Percentiles rank a stretch among this genome's conserved stretches.
These are phyloP conservation scores for Entomortierella lignicola DNA, from an alignment of 192 early-diverging fungal genomes.

Conservation along the genomic window DNA sequence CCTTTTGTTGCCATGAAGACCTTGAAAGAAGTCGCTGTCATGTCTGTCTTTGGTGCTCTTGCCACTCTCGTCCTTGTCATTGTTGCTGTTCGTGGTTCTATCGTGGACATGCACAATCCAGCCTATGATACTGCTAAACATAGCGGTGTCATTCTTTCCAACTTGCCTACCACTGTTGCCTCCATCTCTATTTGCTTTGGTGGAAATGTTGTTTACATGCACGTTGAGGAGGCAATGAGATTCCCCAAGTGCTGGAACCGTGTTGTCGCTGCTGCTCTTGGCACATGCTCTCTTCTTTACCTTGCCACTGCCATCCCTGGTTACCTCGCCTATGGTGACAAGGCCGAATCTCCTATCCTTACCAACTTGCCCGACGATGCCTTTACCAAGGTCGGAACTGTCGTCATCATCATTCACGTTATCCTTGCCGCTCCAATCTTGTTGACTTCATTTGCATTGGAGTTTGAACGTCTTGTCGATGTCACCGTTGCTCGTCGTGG, in stretches of 20 bases:
- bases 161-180: conserved; percentile 80
- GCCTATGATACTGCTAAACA: conserved; percentile 52
- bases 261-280: conserved; percentile 71
- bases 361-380: conserved; percentile 73
- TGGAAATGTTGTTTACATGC: conserved; percentile 87
- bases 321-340: conserved; percentile 79
- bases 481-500: conserved; percentile 68
- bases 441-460: conserved; percentile 77
- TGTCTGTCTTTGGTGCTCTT: conserved; percentile 80
- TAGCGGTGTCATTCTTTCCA: conserved; percentile 68
- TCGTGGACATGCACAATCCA: conserved; percentile 58
- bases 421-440: conserved; percentile 85
- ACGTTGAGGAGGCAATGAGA: conserved; percentile 86
- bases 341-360: conserved; percentile 76
- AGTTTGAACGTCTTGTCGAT: conserved; percentile 76
- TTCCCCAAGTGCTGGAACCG: conserved; percentile 74
- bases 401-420: conserved; percentile 85
- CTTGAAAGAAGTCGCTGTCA: conserved; percentile 82
- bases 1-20: conserved; percentile 82
- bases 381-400: conserved; percentile 70
- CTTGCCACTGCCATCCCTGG: conserved; percentile 74
- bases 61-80: conserved; percentile 78
- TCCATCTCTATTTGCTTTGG: conserved; percentile 87
- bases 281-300: conserved; percentile 77
- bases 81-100: conserved; percentile 73